These are phyloP conservation scores for Paratinospora sagittata DNA, from an alignment of 164 flowering plant genomes.

Conservation along the genomic window DNA sequence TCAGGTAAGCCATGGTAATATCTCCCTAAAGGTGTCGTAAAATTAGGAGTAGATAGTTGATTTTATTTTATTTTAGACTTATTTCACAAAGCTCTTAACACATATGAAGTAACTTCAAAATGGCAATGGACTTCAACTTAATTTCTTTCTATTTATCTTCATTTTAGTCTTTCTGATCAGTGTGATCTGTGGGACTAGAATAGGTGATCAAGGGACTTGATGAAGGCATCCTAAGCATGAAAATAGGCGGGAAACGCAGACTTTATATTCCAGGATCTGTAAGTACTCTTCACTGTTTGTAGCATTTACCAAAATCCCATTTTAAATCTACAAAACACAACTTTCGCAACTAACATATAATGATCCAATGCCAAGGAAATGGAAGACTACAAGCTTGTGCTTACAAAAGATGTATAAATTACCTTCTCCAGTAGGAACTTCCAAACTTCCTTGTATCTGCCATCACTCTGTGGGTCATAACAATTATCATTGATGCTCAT, in stretches of 20 bases:
- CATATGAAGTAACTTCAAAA: no score
- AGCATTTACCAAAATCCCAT: background rate
- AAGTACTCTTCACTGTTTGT: slow-evolving; percentile 24
- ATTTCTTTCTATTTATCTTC: no score
- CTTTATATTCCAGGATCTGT: slow-evolving; percentile 91
- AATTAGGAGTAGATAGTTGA: background rate
- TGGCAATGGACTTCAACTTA: no score
- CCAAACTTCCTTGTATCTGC: background rate
- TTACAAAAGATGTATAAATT: background rate
- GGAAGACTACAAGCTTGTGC: background rate
- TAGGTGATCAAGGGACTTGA: slow-evolving; percentile 97
- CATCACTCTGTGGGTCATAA: background rate
- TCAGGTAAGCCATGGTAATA: slow-evolving; percentile 47
- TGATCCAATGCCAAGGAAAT: no score
- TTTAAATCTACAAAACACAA: no score
- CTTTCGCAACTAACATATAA: no score
- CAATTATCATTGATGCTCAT: background rate
- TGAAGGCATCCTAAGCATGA: slow-evolving; percentile 90
- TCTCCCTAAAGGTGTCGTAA: background rate
- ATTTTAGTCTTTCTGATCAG: slow-evolving; percentile 1
- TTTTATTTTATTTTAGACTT: background rate
- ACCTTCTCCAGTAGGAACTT: background rate
- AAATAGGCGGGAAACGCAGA: slow-evolving; percentile 81
- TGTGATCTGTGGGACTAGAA: slow-evolving; percentile 17
- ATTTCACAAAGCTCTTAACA: no score